Evolutionary conservation across 108 stramenopile genomes (phyloP).

Genomic region (Pseudonitzschia multiseries): DNA sequence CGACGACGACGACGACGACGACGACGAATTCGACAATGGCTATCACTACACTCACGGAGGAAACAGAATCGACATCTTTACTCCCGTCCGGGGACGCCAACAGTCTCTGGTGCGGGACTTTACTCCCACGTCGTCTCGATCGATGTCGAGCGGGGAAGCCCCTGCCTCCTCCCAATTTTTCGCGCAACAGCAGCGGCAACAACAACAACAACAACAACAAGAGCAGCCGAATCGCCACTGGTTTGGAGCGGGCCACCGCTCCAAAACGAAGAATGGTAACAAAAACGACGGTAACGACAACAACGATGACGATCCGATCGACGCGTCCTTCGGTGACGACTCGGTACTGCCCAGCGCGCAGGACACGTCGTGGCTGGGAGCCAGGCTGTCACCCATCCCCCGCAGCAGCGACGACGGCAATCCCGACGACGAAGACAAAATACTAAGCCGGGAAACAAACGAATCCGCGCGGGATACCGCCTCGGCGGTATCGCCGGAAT

Average conservation of each 20-base stretch:
- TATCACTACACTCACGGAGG: not conserved
- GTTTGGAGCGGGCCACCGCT: not conserved
- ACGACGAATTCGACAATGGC: not conserved
- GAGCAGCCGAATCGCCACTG: not conserved
- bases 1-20: conserved; percentile 18
- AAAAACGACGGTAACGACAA: not conserved
- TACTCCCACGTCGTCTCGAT: not conserved
- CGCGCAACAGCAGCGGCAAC: too few relatives aligned
- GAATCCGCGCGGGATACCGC: too few relatives aligned
- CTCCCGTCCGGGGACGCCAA: conserved; percentile 21
- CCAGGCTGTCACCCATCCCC: conserved; percentile 35
- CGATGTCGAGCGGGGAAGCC: not conserved
- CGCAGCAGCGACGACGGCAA: not conserved
- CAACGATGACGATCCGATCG: not conserved
- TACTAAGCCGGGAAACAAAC: too few relatives aligned
- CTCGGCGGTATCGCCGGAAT: too few relatives aligned
- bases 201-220: too few relatives aligned
- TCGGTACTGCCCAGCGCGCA: conserved; percentile 24
- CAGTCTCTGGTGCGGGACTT: not conserved
- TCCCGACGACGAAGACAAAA: not conserved
- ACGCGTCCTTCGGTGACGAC: not conserved
- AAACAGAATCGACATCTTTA: conserved; percentile 19
- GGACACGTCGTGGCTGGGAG: conserved; percentile 46
- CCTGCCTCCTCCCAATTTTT: too few relatives aligned
- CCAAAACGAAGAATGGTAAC: not conserved